Base-by-base conservation (phyloP, 352 stramenopile species). In the Globisporangium spinosum region DNA sequence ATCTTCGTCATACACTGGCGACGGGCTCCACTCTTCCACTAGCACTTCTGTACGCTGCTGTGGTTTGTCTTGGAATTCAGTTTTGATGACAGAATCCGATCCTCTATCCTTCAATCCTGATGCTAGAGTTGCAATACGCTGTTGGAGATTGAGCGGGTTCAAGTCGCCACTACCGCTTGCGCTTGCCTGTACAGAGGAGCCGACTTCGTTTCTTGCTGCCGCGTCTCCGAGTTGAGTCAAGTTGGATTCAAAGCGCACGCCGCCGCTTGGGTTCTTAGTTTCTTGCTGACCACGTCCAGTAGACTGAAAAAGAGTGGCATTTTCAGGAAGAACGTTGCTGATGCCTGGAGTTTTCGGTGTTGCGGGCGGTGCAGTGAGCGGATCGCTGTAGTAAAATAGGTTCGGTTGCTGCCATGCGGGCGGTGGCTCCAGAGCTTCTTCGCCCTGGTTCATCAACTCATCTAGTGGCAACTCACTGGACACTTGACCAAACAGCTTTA, bases 331-430 rank as follows among this genome's bases (percentile, higher is more conserved):
- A 35, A 51, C 15, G 49, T 22, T 62, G 7, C 10, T 38, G 4
- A 17, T 51, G 3, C 15, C 29, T 25, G 43, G 51, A 22, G 38
- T 73, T 51, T 55, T 71, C 7, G 57, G 34, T 12, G 64, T 63
- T 20, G 10, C 23, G 1, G 45, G 62, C 4, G 22, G 3, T 2
- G 29, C 54, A 3, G 49, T 49, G 32, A 60, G 34, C 0, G 64
- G n/a, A 23, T 70, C 72, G 29, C 58, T 64, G 45, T 78, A 76
- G 5, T 75, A 27, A 29, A 78, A 78, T 12, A 78, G 22, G 13
- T 68, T 64, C 20, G 71, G 47, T 27, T 72, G 64, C 12, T 61
- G 53, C 40, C 62, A 65, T 7, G 58, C 27, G 10, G 63, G 63
- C 10, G 45, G 57, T 25, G 43, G 57, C 35, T 62, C 54, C 4